Evolutionary conservation across 306 rosid species (phyloP), one percentile per base, ranked within the genome.

Genomic region (Dalbergia oliveri): DNA sequence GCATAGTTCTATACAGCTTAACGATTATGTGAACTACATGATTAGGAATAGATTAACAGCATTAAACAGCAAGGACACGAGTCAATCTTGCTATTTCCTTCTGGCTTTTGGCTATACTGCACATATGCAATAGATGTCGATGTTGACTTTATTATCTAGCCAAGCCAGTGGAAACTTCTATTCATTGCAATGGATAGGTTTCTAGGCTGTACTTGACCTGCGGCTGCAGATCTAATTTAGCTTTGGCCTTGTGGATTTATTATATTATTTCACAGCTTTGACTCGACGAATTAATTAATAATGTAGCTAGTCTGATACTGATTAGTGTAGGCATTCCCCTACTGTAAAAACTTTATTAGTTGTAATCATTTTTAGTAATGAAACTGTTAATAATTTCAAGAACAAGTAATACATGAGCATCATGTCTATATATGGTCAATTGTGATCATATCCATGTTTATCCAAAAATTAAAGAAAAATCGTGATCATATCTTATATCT

Each of bases 181-280:
- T 75, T 75, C 62, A 31, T 16, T 53, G 50, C 5, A 31, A 41
- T 53, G 67, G 59, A 19, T 51, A 54, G 78, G 62, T 50, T 79
- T 31, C 19, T 56, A 26, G 66, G 61, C 11, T 31, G 62, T n/a
- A 75, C 1, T 16, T 34, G 9, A 26, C 12, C 34, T 4, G 51
- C 39, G 33, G 63, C 26, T 13, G 50, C 18, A 57, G 44, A 23
- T 44, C 60, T 26, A 16, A 3, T 53, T 43, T 72, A 69, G 69
- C 31, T 23, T 39, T 33, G 11, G 33, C 76, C 43, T 44, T 59
- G 37, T 8, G 15, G 57, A 19, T 11, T 49, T 16, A 66, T 6
- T 10, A 61, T 33, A 21, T 11, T 9, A 16, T 69, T 8, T 69
- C 43, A n/a, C 43, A 16, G 37, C 15, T 63, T 72, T 72, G 75